Evolutionary conservation across 2,329 filamentous ascomycete genomes (phyloP).

Genomic region (Xylariaceae sp.): DNA sequence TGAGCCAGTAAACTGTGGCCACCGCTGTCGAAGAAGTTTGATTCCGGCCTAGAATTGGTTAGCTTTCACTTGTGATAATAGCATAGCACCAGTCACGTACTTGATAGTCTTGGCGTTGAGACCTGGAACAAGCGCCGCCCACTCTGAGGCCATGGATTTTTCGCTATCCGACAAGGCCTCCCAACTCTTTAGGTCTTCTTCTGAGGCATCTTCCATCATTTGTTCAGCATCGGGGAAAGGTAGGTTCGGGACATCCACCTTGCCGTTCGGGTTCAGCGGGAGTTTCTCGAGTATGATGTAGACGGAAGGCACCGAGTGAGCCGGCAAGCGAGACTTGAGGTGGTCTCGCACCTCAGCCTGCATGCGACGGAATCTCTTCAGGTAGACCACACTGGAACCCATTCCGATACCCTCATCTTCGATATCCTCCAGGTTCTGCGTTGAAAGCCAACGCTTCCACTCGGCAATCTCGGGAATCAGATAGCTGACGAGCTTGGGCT

Average conservation of each 20-base stretch:
- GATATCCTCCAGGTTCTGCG: constrained; percentile 48
- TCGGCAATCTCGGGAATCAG: constrained; percentile 76
- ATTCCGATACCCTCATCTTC: constrained; percentile 48
- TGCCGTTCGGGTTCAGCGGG: constrained; percentile 81
- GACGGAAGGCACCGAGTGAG: constrained; percentile 71
- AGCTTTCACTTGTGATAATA: constrained; percentile 3
- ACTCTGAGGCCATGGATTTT: constrained; percentile 63
- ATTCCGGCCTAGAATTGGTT: constrained; percentile 28
- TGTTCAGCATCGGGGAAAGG: constrained; percentile 76
- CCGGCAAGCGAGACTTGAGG: constrained; percentile 66
- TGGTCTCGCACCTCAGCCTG: constrained; percentile 55
- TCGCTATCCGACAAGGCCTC: constrained; percentile 53
- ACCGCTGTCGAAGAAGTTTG: constrained; percentile 73
- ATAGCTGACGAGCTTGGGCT: constrained; percentile 83
- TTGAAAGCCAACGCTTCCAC: constrained; percentile 66
- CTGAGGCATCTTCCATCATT: constrained; percentile 37
- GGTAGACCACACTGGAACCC: constrained; percentile 37
- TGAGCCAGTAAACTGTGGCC: constrained; percentile 80
- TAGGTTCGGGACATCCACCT: constrained; percentile 73
- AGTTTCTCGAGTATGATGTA: constrained; percentile 69
- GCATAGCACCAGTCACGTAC: background rate
- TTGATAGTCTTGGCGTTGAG: constrained; percentile 62
- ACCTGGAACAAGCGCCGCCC: constrained; percentile 66
- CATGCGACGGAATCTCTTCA: constrained; percentile 41
- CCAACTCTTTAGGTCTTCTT: constrained; percentile 38